Percentiles rank a stretch among this genome's conserved stretches.
Conservation (phyloP, 768 basidiomycete species). For the Panellus pusillus region DNA sequence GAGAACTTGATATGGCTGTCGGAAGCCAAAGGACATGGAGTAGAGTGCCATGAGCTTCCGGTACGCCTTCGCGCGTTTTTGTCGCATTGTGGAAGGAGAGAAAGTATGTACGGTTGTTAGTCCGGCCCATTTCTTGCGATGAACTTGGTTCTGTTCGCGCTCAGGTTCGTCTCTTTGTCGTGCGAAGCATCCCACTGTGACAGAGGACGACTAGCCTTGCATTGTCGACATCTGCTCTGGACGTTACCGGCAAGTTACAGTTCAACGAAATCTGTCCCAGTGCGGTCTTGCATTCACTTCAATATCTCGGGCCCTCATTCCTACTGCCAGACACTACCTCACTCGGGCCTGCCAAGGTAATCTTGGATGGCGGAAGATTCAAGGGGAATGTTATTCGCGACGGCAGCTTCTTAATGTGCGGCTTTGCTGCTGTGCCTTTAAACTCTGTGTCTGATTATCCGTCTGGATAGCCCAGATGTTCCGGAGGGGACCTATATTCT, state of each 20-base stretch:
- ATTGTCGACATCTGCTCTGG: constrained; percentile 42
- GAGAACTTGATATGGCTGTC: constrained; percentile 92
- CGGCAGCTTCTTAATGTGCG: constrained; percentile 72
- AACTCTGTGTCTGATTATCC: constrained; percentile 1
- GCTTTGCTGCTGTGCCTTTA: not conserved
- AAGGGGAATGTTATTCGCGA: constrained; percentile 53
- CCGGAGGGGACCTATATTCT: constrained; percentile 69
- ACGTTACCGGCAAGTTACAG: constrained; percentile 60
- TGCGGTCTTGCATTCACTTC: constrained; percentile 29
- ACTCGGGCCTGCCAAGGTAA: constrained; percentile 58
- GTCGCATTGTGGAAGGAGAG: constrained; percentile 63
- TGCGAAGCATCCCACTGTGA: not conserved
- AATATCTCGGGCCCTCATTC: not conserved
- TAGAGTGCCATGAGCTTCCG: constrained; percentile 93
- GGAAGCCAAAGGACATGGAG: constrained; percentile 82
- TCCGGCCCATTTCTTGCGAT: not conserved
- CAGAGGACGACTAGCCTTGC: constrained; percentile 24
- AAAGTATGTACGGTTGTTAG: constrained; percentile 21
- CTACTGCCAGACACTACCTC: constrained; percentile 28
- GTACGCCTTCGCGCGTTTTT: constrained; percentile 94
- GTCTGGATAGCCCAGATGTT: constrained; percentile 56
- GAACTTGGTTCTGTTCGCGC: constrained; percentile 18
- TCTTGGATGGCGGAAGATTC: constrained; percentile 59
- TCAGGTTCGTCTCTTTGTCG: constrained; percentile 17
- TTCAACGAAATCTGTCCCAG: constrained; percentile 75